These are phyloP conservation scores for Dactylellina haptotyla DNA, from an alignment of 2,329 filamentous ascomycete genomes.

Conservation along the genomic window DNA sequence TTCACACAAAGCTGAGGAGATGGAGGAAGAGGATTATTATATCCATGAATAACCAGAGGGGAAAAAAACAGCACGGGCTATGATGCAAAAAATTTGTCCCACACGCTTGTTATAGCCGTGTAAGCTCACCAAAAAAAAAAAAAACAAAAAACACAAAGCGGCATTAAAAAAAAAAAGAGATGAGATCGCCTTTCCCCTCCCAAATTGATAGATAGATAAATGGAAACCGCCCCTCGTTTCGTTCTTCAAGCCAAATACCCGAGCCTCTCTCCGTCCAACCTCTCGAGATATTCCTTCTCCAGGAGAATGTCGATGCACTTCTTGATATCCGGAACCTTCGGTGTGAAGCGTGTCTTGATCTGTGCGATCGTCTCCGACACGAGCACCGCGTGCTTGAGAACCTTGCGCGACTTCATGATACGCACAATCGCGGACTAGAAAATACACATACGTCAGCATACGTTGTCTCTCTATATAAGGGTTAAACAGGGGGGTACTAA, in stretches of 20 bases:
- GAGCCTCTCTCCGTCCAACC: constrained; percentile 90
- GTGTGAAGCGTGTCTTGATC: constrained; percentile 90
- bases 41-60: constrained; percentile 10
- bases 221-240: neutral
- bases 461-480: neutral
- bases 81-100: constrained; percentile 36
- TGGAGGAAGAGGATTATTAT: constrained; percentile 4
- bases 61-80: constrained; percentile 25
- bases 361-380: constrained; percentile 96
- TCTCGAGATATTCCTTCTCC: constrained; percentile 98
- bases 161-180: constrained; percentile 19
- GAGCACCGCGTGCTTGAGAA: constrained; percentile 95
- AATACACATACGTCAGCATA: constrained; percentile 56
- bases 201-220: constrained; percentile 13
- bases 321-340: constrained; percentile 95
- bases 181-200: constrained; percentile 22
- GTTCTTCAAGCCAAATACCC: constrained; percentile 77
- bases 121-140: neutral
- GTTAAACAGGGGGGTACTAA: constrained; percentile 65
- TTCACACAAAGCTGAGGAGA: no score
- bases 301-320: constrained; percentile 99
- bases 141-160: neutral
- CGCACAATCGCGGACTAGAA: constrained; percentile 92
- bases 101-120: constrained; percentile 16
- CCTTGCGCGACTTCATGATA: constrained; percentile 99